Evolutionary conservation across 257 asterid genomes (phyloP).

Genomic region (Leonotis leonurus): DNA sequence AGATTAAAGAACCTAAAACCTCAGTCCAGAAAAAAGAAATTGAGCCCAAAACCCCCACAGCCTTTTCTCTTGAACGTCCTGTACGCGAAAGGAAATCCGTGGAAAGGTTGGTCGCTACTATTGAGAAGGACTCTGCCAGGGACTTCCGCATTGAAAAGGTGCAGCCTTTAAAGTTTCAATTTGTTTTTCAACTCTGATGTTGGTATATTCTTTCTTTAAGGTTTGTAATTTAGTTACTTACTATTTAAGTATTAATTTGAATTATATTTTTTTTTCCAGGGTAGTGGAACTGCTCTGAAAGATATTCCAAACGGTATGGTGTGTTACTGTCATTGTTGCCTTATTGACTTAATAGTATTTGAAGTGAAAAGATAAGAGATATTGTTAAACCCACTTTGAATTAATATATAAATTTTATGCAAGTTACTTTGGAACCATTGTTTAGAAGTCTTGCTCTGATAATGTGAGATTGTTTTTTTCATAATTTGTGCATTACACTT

Average conservation of each 20-base stretch:
- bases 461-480: background rate
- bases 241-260: slow-evolving; percentile 13
- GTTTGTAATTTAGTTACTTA: background rate
- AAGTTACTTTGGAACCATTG: background rate
- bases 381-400: background rate
- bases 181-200: background rate
- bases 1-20: slow-evolving; percentile 26
- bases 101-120: slow-evolving; percentile 73
- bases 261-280: slow-evolving; percentile 39
- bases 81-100: slow-evolving; percentile 93
- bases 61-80: slow-evolving; percentile 66
- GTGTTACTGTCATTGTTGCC: slow-evolving; percentile 2
- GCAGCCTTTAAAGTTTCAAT: background rate
- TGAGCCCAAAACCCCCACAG: slow-evolving; percentile 58
- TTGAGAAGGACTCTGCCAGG: slow-evolving; percentile 61
- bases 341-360: too few relatives aligned
- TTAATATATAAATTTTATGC: background rate
- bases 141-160: slow-evolving; percentile 81
- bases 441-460: background rate
- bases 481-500: background rate
- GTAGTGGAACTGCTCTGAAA: slow-evolving; percentile 90
- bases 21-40: slow-evolving; percentile 27
- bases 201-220: background rate
- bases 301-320: slow-evolving; percentile 87
- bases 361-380: too few relatives aligned